A percentile compares a stretch with the other conserved stretches of the same genome.
These are phyloP conservation scores for Dactylonectria macrodidyma DNA, from an alignment of 2,329 filamentous ascomycete species.

Conservation along the genomic window DNA sequence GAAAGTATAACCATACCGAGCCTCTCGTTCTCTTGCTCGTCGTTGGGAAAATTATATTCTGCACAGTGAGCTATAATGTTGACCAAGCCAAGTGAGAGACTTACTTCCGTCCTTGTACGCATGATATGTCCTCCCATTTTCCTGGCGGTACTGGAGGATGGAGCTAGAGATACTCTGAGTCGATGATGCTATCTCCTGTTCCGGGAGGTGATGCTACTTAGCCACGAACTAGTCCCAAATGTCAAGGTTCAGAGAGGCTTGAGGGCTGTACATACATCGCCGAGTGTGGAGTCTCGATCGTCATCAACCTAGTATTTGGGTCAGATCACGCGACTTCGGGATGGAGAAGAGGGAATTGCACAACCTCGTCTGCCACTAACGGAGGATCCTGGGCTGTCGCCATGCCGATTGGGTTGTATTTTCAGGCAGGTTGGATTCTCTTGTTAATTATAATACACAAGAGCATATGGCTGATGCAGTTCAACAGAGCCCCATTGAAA, in stretches of 20 bases:
- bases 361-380: too few species aligned
- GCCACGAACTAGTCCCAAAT: too few species aligned
- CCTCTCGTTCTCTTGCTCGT: slow-evolving; percentile 11
- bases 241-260: not conserved
- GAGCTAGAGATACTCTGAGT: slow-evolving; percentile 17
- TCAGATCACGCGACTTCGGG: too few species aligned
- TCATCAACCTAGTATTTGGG: not conserved
- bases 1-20: not conserved
- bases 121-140: slow-evolving; percentile 27
- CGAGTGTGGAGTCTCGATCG: not conserved
- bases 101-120: slow-evolving; percentile 23
- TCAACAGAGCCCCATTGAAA: too few species aligned
- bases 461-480: too few species aligned
- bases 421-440: too few species aligned
- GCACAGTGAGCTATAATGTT: too few species aligned
- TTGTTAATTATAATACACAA: too few species aligned
- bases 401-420: too few species aligned
- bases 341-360: too few species aligned
- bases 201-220: not conserved
- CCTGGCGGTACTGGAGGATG: slow-evolving; percentile 19
- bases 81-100: not conserved
- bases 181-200: not conserved
- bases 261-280: not conserved
- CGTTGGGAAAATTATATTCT: slow-evolving; percentile 23
- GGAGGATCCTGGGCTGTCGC: too few species aligned